Conservation (phyloP, 192 early-diverging fungal species). For the Backusella luteola region DNA sequence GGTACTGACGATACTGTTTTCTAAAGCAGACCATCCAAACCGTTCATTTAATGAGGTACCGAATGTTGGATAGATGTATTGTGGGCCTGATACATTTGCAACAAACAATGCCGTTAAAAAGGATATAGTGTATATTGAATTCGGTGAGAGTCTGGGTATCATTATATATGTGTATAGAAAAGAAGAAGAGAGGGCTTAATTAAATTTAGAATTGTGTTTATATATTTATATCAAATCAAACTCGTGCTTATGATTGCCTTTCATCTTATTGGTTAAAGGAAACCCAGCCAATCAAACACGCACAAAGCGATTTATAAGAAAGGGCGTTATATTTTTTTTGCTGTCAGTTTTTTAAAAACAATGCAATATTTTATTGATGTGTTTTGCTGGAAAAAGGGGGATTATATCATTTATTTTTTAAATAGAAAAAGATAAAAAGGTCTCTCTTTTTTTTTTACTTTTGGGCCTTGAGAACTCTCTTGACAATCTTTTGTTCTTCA, state of each 20-base stretch:
- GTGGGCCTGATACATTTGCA: constrained; percentile 27
- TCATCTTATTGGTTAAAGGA: background rate
- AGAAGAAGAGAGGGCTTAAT: too few relatives aligned
- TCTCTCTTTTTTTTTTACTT: constrained; percentile 26
- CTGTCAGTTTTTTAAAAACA: background rate
- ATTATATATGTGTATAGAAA: background rate
- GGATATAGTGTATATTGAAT: background rate
- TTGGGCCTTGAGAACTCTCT: constrained; percentile 93
- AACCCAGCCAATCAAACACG: background rate
- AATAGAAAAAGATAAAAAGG: background rate
- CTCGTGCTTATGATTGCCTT: background rate
- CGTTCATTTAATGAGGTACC: constrained; percentile 18
- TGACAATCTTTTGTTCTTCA: constrained; percentile 99
- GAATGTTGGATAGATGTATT: constrained; percentile 31
- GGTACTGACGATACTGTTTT: constrained; percentile 33
- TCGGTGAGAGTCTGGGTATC: background rate
- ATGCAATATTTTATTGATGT: background rate
- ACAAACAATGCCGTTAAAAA: constrained; percentile 25
- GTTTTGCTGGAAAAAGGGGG: too few relatives aligned
- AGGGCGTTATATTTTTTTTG: background rate
- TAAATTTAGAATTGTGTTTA: too few relatives aligned
- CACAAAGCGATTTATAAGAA: background rate
- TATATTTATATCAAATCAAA: background rate
- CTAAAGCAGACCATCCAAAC: constrained; percentile 24
- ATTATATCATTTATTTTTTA: background rate